Evolutionary conservation across 2,329 filamentous ascomycete genomes (phyloP), one percentile per base, ranked within the genome.

Genomic region (Magnaporthiopsis rhizophila): DNA sequence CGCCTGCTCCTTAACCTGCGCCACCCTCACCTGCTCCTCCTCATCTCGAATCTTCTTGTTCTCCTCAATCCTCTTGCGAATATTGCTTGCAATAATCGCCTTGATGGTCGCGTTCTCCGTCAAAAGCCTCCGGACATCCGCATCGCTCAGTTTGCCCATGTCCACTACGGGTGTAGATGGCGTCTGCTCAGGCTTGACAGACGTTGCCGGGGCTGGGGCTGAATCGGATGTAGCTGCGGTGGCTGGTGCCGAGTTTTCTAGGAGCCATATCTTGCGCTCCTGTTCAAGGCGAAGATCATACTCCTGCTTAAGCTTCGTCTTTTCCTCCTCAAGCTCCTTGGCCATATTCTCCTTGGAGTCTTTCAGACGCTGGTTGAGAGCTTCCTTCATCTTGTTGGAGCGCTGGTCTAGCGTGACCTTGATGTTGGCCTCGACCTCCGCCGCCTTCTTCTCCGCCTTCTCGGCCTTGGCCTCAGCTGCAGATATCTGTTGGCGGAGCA

Each of bases 11-110:
- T 80, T 79, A 13, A 83, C 85, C 62, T 81, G 79, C 15, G 72
- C 69, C 28, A 85, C 76, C 74, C 85, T 86, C 5, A 74, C 69
- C 34, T 76, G 76, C 69, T 86, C 81, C 5, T 78, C 74, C 69
- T 86, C 85, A 1, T 82, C 78, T 68, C 82, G 83, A 36, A 86
- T 73, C 72, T 83, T 88, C 65, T 84, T 81, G n/a, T 83, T 82
- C 71, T 92, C 83, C 15, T 88, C 85, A 32, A 91, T 83, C 74
- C 91, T 88, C 72, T 88, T 89, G 71, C 85, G 90, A 64, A 91
- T 84, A 26, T 89, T 89, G 53, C 77, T 79, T 13, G 80, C 76
- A 65, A 89, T 78, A 65, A 88, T 86, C 67, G 76, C 80, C 73
- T 85, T 85, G 45, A 85, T 77, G 0, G 83, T 86, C 1, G 79